Evolutionary conservation across 345 rosid genomes (phyloP), one percentile per base, ranked within the genome.

Genomic region (Euclidium syriacum): DNA sequence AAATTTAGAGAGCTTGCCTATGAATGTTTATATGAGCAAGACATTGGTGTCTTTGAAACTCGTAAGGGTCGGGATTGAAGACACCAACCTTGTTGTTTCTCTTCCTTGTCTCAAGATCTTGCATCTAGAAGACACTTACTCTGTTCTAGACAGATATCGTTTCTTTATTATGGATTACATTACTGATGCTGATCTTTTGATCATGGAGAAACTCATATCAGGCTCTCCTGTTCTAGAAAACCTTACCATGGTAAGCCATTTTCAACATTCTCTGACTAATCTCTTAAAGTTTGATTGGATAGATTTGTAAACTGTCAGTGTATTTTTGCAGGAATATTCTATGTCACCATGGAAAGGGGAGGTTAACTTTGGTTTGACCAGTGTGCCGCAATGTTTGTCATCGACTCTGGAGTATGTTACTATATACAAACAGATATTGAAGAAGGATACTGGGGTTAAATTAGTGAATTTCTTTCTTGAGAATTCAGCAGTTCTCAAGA

Each of bases 221-320:
- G 23, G 43, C 2, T 65, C 38, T 54, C 63, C 34, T 25, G 55
- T 12, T 65, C 70, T 65, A 17, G 44, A 65, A 30, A 27, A 5
- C 32, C 40, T 27, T 39, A 50, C 20, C 38, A 1, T 50, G 12
- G 68, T 64, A 63, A 63, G n/a, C n/a, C n/a, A n/a, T n/a, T n/a
- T n/a, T n/a, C n/a, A n/a, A n/a, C n/a, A 48, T 12, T 35, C 11
- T 41, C 9, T 36, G 7, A n/a, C 17, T 9, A 10, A 10, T 35
- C 40, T 7, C 24, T 10, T 10, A 10, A 44, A n/a, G n/a, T n/a
- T 22, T 12, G n/a, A n/a, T n/a, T n/a, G n/a, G n/a, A n/a, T n/a
- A n/a, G n/a, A n/a, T n/a, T n/a, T n/a, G n/a, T 27, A 20, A 20
- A 22, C 10, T n/a, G n/a, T n/a, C n/a, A 0, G 20, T 44, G 11